Evolutionary conservation across 139 green algal genomes (phyloP).

Genomic region (Coelastrella sp.): DNA sequence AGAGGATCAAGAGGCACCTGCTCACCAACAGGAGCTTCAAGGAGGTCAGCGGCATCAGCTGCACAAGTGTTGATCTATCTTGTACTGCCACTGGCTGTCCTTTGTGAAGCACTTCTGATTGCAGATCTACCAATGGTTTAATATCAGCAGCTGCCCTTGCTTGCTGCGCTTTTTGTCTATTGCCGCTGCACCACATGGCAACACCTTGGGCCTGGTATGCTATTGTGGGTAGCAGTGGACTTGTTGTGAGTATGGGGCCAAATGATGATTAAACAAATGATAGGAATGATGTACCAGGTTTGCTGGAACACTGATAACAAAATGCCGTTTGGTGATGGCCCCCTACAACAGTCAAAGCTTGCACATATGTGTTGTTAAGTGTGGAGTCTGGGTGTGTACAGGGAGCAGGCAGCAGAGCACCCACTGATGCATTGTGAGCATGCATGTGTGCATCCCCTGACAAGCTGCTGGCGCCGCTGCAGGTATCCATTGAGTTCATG

Average conservation of each 20-base stretch:
- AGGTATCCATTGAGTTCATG: slow-evolving; percentile 96
- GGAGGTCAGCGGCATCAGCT: slow-evolving; percentile 69
- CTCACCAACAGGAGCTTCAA: slow-evolving; percentile 99
- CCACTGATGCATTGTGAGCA: background rate
- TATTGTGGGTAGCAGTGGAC: background rate
- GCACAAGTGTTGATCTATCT: background rate
- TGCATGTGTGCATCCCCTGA: background rate
- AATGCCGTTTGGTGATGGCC: background rate
- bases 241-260: background rate
- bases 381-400: no score
- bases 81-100: no score
- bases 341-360: no score
- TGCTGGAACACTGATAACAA: background rate
- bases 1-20: slow-evolving; percentile 99
- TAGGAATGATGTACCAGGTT: slow-evolving; percentile 10
- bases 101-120: no score
- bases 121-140: no score
- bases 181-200: background rate
- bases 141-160: no score
- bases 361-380: no score
- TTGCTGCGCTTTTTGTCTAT: no score
- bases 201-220: no score
- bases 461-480: background rate
- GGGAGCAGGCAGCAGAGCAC: background rate
- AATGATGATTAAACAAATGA: slow-evolving; percentile 25